A percentile compares a stretch with the other conserved stretches of the same genome.
phyloP scores from a whole-genome alignment of 179 eudicot genomes.

The Silene noctiflora region DNA sequence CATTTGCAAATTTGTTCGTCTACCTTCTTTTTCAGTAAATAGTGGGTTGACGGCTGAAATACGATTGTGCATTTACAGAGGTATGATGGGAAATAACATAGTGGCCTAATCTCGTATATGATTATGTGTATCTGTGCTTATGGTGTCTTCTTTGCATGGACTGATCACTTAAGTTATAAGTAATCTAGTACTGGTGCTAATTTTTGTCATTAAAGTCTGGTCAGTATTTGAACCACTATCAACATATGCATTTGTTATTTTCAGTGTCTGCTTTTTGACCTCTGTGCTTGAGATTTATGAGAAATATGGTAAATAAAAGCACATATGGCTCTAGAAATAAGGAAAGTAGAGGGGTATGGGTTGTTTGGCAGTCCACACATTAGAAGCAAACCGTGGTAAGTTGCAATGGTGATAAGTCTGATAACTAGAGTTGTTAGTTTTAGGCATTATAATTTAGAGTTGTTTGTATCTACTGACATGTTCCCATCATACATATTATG shows the following conservation, averaged over 20 bases:
- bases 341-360: background rate
- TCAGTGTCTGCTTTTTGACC: background rate
- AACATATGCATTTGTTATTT: background rate
- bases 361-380: background rate
- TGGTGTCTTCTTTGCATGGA: background rate
- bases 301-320: background rate
- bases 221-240: background rate
- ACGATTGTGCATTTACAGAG: background rate
- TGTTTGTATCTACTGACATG: background rate
- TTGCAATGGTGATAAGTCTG: background rate
- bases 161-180: background rate
- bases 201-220: constrained; percentile 4
- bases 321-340: constrained; percentile 4
- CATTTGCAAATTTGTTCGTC: background rate
- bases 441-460: background rate
- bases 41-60: background rate
- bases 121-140: background rate
- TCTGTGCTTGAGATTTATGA: background rate
- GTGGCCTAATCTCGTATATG: background rate
- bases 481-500: constrained; percentile 12
- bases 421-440: background rate
- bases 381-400: background rate
- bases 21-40: background rate
- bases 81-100: background rate
- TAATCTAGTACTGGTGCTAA: background rate